phyloP scores from a whole-genome alignment of 2,329 filamentous ascomycete genomes.

The Penicillium sp. region DNA sequence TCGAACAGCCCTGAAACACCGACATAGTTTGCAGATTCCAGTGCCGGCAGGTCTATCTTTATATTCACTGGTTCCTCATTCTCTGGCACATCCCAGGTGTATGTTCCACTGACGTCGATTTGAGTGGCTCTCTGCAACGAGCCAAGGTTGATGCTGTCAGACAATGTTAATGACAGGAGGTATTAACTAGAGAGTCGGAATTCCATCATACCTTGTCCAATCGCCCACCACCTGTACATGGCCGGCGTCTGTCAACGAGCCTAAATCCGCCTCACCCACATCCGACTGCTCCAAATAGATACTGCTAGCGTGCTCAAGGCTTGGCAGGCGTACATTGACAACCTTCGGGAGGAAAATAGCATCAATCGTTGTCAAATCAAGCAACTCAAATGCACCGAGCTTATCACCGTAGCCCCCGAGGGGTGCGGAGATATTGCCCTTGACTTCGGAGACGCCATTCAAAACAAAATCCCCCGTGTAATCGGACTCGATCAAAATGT shows the following conservation, averaged over 20 bases:
- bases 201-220: background rate
- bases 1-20: background rate
- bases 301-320: background rate
- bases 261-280: background rate
- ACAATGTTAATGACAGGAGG: background rate
- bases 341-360: background rate
- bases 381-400: background rate
- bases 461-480: conserved; percentile 6
- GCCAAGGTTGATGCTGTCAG: background rate
- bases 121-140: background rate
- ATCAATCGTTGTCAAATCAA: background rate
- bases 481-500: conserved; percentile 3
- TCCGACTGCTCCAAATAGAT: background rate
- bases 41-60: background rate
- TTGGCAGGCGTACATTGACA: background rate
- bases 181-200: background rate
- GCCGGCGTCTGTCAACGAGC: background rate
- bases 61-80: background rate
- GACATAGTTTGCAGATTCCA: background rate
- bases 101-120: background rate
- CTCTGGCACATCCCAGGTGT: background rate
- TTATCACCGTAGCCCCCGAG: background rate
- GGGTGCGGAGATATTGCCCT: background rate
- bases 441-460: background rate
- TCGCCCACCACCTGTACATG: background rate